Evolutionary conservation across 768 basidiomycete species (phyloP).

Genomic region (Panaeolus cyanescens): DNA sequence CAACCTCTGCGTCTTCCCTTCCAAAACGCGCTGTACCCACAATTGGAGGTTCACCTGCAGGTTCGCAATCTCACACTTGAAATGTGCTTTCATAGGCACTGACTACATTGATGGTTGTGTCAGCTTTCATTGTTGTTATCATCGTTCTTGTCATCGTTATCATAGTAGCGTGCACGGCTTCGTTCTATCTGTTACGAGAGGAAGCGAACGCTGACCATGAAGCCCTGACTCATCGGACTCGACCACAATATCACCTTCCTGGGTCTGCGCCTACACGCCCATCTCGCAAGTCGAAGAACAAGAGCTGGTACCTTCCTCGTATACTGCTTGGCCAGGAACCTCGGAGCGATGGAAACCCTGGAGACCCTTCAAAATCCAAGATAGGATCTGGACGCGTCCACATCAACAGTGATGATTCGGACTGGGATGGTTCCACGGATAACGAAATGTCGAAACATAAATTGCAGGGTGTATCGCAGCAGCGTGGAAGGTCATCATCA

Average conservation of each 20-base stretch:
- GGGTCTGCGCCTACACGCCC: constrained; percentile 6
- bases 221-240: constrained; percentile 28
- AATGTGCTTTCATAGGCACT: background rate
- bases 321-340: constrained; percentile 2
- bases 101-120: constrained; percentile 1
- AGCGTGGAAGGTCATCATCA: constrained; percentile 8
- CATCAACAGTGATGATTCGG: background rate
- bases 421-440: constrained; percentile 1
- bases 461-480: constrained; percentile 1
- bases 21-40: constrained; percentile 40
- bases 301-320: constrained; percentile 16
- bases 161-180: constrained; percentile 50
- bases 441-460: background rate
- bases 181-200: constrained; percentile 57
- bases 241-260: constrained; percentile 15
- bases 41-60: constrained; percentile 52
- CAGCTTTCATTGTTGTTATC: constrained; percentile 65
- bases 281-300: constrained; percentile 4
- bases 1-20: constrained; percentile 1
- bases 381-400: background rate
- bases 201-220: constrained; percentile 44
- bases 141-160: constrained; percentile 57
- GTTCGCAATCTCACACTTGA: constrained; percentile 28
- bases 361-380: constrained; percentile 1
- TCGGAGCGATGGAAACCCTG: background rate